Conservation (phyloP, 2,329 filamentous ascomycete species). For the Apiospora saccharicola region DNA sequence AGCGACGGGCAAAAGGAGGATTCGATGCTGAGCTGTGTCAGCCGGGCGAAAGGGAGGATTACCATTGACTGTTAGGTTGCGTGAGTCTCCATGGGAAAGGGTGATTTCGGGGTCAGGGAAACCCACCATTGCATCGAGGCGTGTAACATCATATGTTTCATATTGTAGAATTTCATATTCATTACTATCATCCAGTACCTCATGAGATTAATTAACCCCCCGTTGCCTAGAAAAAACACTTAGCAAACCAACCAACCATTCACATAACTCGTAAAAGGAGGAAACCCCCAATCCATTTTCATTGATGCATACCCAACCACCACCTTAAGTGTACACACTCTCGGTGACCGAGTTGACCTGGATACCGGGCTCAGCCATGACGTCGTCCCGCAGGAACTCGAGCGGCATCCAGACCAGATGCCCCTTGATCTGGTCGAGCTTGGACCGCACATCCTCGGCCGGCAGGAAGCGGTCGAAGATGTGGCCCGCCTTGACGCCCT, state of each 20-base stretch:
- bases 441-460: conserved; percentile 73
- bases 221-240: not conserved
- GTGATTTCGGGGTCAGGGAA: not conserved
- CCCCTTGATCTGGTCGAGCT: conserved; percentile 81
- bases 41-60: conserved; percentile 41
- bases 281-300: not conserved
- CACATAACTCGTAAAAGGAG: not conserved
- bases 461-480: conserved; percentile 83
- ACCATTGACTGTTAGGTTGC: conserved; percentile 32
- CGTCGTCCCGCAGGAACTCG: conserved; percentile 80
- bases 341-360: conserved; percentile 88
- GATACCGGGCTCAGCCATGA: conserved; percentile 89
- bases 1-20: conserved; percentile 40
- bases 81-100: not conserved
- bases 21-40: conserved; percentile 42
- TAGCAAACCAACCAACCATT: not conserved
- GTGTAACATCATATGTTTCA: not conserved
- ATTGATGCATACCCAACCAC: not conserved
- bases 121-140: not conserved
- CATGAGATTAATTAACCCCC: conserved; percentile 9
- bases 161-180: not conserved
- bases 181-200: not conserved
- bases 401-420: conserved; percentile 97
- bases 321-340: conserved; percentile 76
- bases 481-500: conserved; percentile 81